Evolutionary conservation across 169 alveolate species (phyloP), one percentile per base, ranked within the genome.

Genomic region (Plasmodium berghei): DNA sequence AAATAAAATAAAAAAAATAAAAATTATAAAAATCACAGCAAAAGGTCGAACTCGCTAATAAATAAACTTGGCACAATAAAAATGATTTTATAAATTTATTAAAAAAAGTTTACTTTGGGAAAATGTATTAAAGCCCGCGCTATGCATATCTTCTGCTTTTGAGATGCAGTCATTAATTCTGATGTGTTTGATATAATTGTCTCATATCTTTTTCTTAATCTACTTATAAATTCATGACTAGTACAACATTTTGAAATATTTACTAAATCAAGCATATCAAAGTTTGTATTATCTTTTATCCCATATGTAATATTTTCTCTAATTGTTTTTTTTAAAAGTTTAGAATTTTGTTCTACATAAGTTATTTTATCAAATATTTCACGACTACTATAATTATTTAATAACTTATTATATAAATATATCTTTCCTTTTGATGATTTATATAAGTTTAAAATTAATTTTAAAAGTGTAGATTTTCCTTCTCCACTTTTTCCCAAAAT

Each of bases 61-160:
- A 49, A 66, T 10, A 66, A 28, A 5, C 40, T 28, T 28, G 4
- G 4, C 40, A 28, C 40, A 28, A 26, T 28, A 5, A 28, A 28
- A 28, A 28, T 5, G 4, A 2, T 28, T 28, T 5, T 28, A 28
- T 28, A 28, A 0, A 28, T 1, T 2, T 1, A n/a, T 26, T 5
- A 2, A 12, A 5, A 1, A 18, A 64, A 1, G 1, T 0, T 9
- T 63, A 75, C 88, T 74, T 75, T 75, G 54, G 95, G 93, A 70
- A 89, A 71, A 24, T 94, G 61, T 14, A 83, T 18, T 14, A 93
- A 59, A 5, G 95, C 96, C 16, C 96, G 56, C 0, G 97, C 96
- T 24, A 95, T 93, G 24, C 96, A 95, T 14, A 95, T 87, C 70
- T 96, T 85, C 61, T 95, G 97, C 74, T 93, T 94, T 77, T 95